These are phyloP conservation scores for Candida argentea DNA, from an alignment of 805 yeast genomes.

Conservation along the genomic window DNA sequence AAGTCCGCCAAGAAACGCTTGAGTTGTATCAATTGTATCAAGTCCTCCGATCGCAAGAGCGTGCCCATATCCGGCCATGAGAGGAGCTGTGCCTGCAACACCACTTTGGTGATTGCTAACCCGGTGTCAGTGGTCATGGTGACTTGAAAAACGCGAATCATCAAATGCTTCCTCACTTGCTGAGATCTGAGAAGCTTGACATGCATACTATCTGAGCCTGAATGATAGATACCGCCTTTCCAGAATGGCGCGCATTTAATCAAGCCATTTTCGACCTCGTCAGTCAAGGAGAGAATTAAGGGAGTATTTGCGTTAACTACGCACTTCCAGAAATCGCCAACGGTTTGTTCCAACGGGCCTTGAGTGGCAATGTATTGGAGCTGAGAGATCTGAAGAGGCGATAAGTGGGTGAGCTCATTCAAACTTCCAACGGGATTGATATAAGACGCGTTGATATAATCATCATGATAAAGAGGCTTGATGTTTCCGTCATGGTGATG, in stretches of 20 bases:
- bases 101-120: constrained; percentile 13
- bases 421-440: constrained; percentile 13
- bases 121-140: constrained; percentile 4
- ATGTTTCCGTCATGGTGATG: constrained; percentile 3
- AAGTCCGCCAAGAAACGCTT: constrained; percentile 12
- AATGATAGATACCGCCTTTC: constrained; percentile 46
- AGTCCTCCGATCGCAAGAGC: constrained; percentile 43
- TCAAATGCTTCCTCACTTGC: constrained; percentile 5
- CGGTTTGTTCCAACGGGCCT: constrained; percentile 72
- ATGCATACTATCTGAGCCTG: constrained; percentile 15
- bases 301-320: constrained; percentile 53
- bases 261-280: constrained; percentile 63
- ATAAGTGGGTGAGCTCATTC: constrained; percentile 4
- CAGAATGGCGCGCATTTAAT: constrained; percentile 77
- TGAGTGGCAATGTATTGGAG: constrained; percentile 63
- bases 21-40: constrained; percentile 36
- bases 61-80: constrained; percentile 83
- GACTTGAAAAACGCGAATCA: constrained; percentile 9
- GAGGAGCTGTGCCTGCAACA: constrained; percentile 65
- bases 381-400: constrained; percentile 4
- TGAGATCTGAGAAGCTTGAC: constrained; percentile 8
- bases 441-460: constrained; percentile 83
- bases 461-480: constrained; percentile 9
- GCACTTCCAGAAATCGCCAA: constrained; percentile 80
- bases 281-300: constrained; percentile 65